Percentiles rank a stretch among this genome's conserved stretches.
Conservation (phyloP, 2,329 filamentous ascomycete genomes). For the Fusarium sp. region DNA sequence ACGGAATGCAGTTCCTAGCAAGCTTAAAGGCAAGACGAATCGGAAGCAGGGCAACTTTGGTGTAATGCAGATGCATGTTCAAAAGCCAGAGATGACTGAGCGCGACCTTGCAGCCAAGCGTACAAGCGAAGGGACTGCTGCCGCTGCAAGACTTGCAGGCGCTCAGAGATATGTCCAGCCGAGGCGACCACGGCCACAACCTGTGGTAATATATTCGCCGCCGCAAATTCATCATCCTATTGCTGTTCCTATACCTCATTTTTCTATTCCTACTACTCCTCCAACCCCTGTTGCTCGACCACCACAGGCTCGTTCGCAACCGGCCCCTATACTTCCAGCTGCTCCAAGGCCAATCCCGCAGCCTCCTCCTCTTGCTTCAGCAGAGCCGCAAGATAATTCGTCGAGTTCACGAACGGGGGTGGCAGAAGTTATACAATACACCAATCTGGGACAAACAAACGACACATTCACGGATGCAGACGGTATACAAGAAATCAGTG, state of each 20-base stretch:
- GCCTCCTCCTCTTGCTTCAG: conserved; percentile 9
- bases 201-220: conserved; percentile 21
- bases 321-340: conserved; percentile 1
- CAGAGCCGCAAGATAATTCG: neutral
- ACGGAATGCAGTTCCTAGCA: conserved; percentile 71
- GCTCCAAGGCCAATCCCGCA: conserved; percentile 7
- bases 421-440: neutral
- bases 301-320: conserved; percentile 11
- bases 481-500: neutral
- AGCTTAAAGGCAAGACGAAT: conserved; percentile 70
- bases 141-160: conserved; percentile 68
- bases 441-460: neutral
- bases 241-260: neutral
- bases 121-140: conserved; percentile 71
- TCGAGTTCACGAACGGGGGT: neutral
- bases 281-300: neutral
- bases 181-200: conserved; percentile 58
- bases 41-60: conserved; percentile 71
- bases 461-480: conserved; percentile 14
- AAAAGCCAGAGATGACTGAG: conserved; percentile 60
- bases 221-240: neutral
- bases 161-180: conserved; percentile 67
- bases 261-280: too few species aligned
- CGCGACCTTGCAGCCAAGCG: conserved; percentile 69
- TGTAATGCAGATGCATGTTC: conserved; percentile 72